Base-by-base conservation (phyloP, 1,284 basidiomycete species). In the Leccinum fallax region DNA sequence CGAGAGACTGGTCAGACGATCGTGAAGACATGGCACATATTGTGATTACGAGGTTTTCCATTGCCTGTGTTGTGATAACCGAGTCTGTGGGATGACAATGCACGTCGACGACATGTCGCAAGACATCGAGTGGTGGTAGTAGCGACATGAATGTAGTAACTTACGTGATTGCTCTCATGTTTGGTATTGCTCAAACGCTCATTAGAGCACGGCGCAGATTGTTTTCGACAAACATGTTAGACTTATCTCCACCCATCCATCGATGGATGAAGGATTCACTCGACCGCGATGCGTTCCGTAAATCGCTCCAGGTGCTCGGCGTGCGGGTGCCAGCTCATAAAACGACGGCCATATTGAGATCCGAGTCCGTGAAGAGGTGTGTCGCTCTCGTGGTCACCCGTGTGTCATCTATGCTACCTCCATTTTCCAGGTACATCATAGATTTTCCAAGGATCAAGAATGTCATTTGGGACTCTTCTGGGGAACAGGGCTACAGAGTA, bases 11-110 rank as follows among this genome's bases (percentile, higher is more conserved):
- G 75, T 93, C 92, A 57, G 78, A 76, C 13, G 75, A 73, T 61
- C 81, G 80, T 1, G 86, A 86, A 24, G 90, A 83, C 92, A 93
- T 93, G 24, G 90, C 87, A 67, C 89, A 92, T 32, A 93, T 79
- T 2, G 81, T 86, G 59, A 90, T 86, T 5, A 78, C 73, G 16
- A 92, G 79, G 19, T 73, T 69, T 15, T 83, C 76, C 77, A 87
- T 83, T 7, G 78, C 77, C 53, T 79, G 76, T 16, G 74, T 62
- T 19, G 79, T 74, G 53, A 85, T 80, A 2, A 76, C 74, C 11
- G 85, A 83, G 71, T 90, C 89, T 13, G 90, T 93, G 10, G 92
- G 90, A 76, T 94, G 92, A 74, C 89, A 93, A 67, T 94, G 92
- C 2, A 85, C 89, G 71, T 94, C 91, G 62, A 88, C 80, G 62